phyloP scores from a whole-genome alignment of 345 rosid species.

The Hevea brasiliensis region DNA sequence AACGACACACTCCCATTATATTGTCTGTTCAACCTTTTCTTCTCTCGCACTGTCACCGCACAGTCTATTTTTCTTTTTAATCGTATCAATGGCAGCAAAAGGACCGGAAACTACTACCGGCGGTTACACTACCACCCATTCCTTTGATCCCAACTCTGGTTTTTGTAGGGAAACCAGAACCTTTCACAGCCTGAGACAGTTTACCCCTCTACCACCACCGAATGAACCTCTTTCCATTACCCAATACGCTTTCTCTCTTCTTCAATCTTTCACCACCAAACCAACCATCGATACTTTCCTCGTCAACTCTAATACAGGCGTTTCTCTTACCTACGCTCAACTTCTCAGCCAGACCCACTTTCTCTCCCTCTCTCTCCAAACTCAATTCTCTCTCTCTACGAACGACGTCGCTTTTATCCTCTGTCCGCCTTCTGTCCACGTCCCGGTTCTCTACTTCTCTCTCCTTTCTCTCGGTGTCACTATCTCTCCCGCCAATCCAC shows the following conservation, averaged over 20 bases:
- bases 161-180: conserved; percentile 45
- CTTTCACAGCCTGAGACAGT: conserved; percentile 55
- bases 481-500: conserved; percentile 73
- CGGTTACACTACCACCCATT: background rate
- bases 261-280: conserved; percentile 31
- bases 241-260: conserved; percentile 49
- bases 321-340: conserved; percentile 43
- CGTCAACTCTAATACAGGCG: conserved; percentile 44
- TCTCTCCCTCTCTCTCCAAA: conserved; percentile 44
- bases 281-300: conserved; percentile 38
- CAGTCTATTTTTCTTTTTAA: background rate
- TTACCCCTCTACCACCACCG: conserved; percentile 46
- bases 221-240: conserved; percentile 53
- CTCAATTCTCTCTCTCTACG: conserved; percentile 39
- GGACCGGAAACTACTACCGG: background rate
- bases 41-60: background rate
- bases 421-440: conserved; percentile 53
- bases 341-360: conserved; percentile 42
- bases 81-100: conserved; percentile 6
- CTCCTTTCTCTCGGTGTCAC: conserved; percentile 70
- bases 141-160: conserved; percentile 48
- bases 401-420: conserved; percentile 69
- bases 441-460: conserved; percentile 70
- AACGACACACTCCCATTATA: no score
- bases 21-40: no score